These are phyloP conservation scores for Roridomyces roridus DNA, from an alignment of 768 basidiomycete species.

Conservation along the genomic window DNA sequence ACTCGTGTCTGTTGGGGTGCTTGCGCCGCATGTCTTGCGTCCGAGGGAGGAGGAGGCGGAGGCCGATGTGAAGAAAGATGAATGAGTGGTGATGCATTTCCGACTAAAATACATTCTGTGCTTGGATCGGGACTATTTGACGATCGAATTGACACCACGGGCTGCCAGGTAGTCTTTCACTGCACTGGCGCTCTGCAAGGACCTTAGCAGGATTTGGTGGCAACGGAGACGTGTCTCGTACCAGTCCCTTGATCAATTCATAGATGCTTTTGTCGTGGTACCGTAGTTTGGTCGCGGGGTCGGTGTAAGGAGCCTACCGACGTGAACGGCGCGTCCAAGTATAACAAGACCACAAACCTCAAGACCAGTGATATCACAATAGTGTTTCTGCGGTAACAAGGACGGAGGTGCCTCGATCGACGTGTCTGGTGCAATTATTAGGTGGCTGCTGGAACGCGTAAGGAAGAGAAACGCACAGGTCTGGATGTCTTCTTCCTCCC, in stretches of 20 bases:
- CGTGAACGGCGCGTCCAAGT: not conserved
- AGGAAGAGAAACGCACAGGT: conserved; percentile 61
- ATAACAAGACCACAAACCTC: conserved; percentile 51
- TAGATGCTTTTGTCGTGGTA: conserved; percentile 91
- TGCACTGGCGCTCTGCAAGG: conserved; percentile 61
- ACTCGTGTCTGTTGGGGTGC: conserved; percentile 14
- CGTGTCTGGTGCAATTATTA: conserved; percentile 52
- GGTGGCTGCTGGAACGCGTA: not conserved
- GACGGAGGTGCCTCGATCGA: conserved; percentile 89
- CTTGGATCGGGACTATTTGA: conserved; percentile 36
- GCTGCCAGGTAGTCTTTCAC: conserved; percentile 78
- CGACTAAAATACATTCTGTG: not conserved
- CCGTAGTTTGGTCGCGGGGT: conserved; percentile 79
- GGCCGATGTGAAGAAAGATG: not conserved
- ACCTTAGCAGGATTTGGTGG: not conserved
- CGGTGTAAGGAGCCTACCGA: conserved; percentile 78
- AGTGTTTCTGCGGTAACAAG: conserved; percentile 73
- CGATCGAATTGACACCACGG: conserved; percentile 55
- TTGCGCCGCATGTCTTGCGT: conserved; percentile 16
- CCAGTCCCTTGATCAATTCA: conserved; percentile 78
- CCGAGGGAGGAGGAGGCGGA: not conserved
- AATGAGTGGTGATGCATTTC: not conserved
- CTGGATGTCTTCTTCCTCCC: conserved; percentile 64
- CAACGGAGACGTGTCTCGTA: conserved; percentile 33
- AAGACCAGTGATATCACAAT: conserved; percentile 87